Evolutionary conservation across 495 filamentous ascomycete genomes (phyloP).

Genomic region (Penicillium samsonianum): DNA sequence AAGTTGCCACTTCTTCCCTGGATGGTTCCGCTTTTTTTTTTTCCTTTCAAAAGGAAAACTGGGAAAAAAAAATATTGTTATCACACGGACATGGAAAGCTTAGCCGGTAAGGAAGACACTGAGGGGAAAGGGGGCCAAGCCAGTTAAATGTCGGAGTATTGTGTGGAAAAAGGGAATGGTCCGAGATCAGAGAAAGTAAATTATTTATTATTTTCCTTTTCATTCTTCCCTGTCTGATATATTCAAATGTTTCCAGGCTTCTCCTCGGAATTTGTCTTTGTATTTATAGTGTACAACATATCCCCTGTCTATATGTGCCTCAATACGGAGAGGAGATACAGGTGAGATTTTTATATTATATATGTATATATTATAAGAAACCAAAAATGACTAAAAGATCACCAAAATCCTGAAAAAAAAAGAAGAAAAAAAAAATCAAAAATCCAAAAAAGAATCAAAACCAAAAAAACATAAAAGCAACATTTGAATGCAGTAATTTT

Average conservation of each 20-base stretch:
- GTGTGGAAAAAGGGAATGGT: slow-evolving; percentile 28
- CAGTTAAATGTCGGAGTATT: slow-evolving; percentile 25
- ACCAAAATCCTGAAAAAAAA: neutral
- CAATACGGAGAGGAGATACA: no score
- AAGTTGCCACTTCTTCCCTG: slow-evolving; percentile 14
- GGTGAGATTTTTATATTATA: no score
- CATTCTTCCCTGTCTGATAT: neutral
- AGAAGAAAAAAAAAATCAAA: neutral
- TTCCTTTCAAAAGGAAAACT: slow-evolving; percentile 2
- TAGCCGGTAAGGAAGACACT: slow-evolving; percentile 22
- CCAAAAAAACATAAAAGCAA: slow-evolving; percentile 9
- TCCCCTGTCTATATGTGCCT: neutral
- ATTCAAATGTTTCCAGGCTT: neutral
- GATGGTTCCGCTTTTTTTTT: slow-evolving; percentile 23
- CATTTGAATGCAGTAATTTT: slow-evolving; percentile 15
- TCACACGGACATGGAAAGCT: slow-evolving; percentile 25
- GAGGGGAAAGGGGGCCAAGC: slow-evolving; percentile 31
- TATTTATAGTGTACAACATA: neutral
- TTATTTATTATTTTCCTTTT: slow-evolving; percentile 8
- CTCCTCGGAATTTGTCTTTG: slow-evolving; percentile 1
- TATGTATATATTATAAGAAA: no score
- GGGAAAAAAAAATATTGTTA: slow-evolving; percentile 11
- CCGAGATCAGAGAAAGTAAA: slow-evolving; percentile 15
- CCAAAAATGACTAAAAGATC: no score
- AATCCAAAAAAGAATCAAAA: neutral